A percentile compares a stretch with the other conserved stretches of the same genome.
Conservation (phyloP, 306 rosid genomes). For the Canavalia ensiformis region DNA sequence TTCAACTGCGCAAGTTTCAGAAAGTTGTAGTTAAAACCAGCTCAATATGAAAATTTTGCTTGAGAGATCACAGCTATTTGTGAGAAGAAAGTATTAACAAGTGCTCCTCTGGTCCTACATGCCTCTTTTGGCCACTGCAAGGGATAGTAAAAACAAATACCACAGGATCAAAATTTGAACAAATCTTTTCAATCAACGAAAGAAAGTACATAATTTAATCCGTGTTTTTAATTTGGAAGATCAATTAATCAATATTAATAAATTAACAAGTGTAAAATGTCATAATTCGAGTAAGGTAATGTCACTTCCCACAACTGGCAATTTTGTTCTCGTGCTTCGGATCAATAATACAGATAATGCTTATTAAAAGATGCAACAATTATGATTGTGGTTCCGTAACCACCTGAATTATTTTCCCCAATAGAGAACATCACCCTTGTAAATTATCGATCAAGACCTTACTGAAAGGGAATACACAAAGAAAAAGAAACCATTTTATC, state of each 20-base stretch:
- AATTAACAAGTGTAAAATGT: background rate
- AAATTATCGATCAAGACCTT: constrained; percentile 8
- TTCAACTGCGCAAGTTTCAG: constrained; percentile 48
- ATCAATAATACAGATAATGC: constrained; percentile 49
- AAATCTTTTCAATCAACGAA: constrained; percentile 38
- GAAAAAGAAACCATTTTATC: constrained; percentile 12
- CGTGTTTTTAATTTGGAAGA: no score
- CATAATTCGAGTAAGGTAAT: constrained; percentile 33
- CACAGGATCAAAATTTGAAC: constrained; percentile 39
- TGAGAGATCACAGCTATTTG: constrained; percentile 45
- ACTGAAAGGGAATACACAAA: constrained; percentile 7
- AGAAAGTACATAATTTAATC: background rate
- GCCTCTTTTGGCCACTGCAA: constrained; percentile 44
- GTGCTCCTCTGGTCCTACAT: constrained; percentile 53
- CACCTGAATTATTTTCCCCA: constrained; percentile 31
- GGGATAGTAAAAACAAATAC: constrained; percentile 45
- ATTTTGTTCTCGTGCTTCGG: constrained; percentile 49
- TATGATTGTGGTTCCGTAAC: constrained; percentile 50
- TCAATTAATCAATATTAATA: constrained; percentile 29
- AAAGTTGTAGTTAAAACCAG: constrained; percentile 47
- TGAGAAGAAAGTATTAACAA: constrained; percentile 35
- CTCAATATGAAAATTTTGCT: constrained; percentile 48
- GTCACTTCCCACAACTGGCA: constrained; percentile 52
- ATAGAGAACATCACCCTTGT: constrained; percentile 12
- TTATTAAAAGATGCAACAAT: constrained; percentile 34